Evolutionary conservation across 192 early-diverging fungal species (phyloP).

Genomic region (Podila minutissima): DNA sequence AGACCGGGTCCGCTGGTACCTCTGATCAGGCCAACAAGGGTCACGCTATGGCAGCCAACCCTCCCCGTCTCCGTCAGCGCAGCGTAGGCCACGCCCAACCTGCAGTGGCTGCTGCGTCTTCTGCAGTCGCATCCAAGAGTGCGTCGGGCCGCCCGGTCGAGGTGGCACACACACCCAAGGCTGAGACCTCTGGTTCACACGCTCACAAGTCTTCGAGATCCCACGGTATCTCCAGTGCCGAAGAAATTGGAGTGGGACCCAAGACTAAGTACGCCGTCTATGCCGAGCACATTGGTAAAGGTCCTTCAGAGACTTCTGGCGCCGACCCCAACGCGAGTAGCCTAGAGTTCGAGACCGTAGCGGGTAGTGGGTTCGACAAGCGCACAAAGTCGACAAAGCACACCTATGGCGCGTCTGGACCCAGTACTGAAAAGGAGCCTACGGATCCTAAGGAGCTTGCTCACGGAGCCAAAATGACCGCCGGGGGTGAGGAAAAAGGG

Average conservation of each 20-base stretch:
- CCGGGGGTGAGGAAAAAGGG: background rate
- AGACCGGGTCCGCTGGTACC: background rate
- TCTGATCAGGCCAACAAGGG: background rate
- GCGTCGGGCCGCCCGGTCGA: background rate
- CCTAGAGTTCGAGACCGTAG: too few relatives aligned
- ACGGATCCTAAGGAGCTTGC: background rate
- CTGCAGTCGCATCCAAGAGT: background rate
- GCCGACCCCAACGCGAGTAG: background rate
- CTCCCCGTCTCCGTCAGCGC: constrained; percentile 19
- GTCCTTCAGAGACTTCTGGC: background rate
- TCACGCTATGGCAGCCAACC: constrained; percentile 7
- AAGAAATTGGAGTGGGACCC: background rate
- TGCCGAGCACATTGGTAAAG: background rate
- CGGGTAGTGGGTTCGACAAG: too few relatives aligned
- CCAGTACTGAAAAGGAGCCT: background rate
- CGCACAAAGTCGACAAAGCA: background rate
- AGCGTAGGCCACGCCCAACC: constrained; percentile 11
- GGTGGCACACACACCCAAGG: background rate
- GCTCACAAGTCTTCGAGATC: too few relatives aligned
- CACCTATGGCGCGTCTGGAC: background rate
- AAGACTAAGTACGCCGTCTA: background rate
- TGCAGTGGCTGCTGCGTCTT: background rate
- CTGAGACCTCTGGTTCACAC: background rate
- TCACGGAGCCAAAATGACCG: background rate
- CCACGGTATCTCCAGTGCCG: background rate